These are phyloP conservation scores for Pseudogymnoascus sp. DNA, from an alignment of 2,329 filamentous ascomycete species.

Conservation along the genomic window DNA sequence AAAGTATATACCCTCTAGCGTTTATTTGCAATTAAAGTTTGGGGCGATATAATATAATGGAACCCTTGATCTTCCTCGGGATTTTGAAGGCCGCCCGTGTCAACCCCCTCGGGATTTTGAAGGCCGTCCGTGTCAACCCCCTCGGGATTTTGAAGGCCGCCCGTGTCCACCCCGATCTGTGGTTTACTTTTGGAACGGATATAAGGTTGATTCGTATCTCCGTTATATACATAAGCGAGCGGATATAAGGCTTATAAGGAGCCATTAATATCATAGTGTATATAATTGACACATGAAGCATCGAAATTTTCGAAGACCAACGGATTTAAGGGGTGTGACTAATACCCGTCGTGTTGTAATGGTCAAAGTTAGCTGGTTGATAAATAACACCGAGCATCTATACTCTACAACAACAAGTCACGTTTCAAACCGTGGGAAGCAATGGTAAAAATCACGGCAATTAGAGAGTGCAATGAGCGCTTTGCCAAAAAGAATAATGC, in stretches of 20 bases:
- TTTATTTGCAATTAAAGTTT: no score
- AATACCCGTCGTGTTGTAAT: background rate
- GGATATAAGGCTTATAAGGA: background rate
- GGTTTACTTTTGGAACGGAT: background rate
- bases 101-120: no score
- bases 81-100: background rate
- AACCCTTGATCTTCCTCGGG: background rate
- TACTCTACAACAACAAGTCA: background rate
- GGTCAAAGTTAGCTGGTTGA: background rate
- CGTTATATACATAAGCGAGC: background rate
- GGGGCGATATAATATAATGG: no score
- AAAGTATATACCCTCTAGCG: no score
- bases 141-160: background rate
- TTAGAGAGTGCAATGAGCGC: slow-evolving; percentile 2
- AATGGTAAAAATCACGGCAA: slow-evolving; percentile 9
- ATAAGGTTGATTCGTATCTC: background rate
- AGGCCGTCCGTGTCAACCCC: no score
- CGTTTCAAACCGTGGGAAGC: slow-evolving; percentile 13
- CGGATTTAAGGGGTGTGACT: background rate
- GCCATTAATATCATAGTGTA: background rate
- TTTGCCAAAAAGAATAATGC: slow-evolving; percentile 12
- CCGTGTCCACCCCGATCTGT: background rate
- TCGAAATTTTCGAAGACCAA: background rate
- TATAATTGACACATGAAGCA: background rate
- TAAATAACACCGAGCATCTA: background rate